Evolutionary conservation across 1,284 basidiomycete genomes (phyloP), one percentile per base, ranked within the genome.

Genomic region (Trichosporon sp.): DNA sequence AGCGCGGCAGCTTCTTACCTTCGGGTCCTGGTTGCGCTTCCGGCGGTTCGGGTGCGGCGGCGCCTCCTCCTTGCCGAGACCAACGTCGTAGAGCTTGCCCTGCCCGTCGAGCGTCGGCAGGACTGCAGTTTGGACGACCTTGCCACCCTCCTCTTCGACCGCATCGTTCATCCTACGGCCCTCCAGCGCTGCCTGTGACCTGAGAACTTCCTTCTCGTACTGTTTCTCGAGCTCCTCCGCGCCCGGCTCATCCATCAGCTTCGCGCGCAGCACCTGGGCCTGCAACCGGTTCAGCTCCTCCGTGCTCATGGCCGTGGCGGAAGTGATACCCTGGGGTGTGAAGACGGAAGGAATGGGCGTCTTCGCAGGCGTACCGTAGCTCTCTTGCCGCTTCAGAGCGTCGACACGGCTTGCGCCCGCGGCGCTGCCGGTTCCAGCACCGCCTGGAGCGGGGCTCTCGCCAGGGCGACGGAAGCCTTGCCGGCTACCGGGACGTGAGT

Each of bases 1-100:
- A 8, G 1, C 4, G 32, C n/a, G n/a, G 56, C n/a, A 40, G 11
- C 35, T 11, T 70, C 83, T 37, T 66, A 92, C 93, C 86, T 91
- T 91, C 73, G 90, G 88, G 66, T 78, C 79, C 80, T 88, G 94
- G 84, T 90, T 92, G 80, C 88, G 89, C 75, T 88, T 88, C 78
- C 94, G 95, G 0, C 92, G 91, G 40, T 65, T 65, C 21, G 67
- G 65, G 2, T 46, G 69, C 38, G 32, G 21, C 0, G 76, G 75
- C 48, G 79, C 87, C 56, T 86, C 85, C 35, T 81, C 78, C 85
- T 88, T 76, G 10, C 78, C 79, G 1, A 90, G 90, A 0, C 96
- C 97, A 35, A 97, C 89, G 80, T 98, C 97, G 82, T 98, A 99
- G 81, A 99, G 82, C 69, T 90, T 87, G 0, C 96, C 96, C 48